Conservation (phyloP, 208 protist genomes). For the Vickermania ingenoplastis region DNA sequence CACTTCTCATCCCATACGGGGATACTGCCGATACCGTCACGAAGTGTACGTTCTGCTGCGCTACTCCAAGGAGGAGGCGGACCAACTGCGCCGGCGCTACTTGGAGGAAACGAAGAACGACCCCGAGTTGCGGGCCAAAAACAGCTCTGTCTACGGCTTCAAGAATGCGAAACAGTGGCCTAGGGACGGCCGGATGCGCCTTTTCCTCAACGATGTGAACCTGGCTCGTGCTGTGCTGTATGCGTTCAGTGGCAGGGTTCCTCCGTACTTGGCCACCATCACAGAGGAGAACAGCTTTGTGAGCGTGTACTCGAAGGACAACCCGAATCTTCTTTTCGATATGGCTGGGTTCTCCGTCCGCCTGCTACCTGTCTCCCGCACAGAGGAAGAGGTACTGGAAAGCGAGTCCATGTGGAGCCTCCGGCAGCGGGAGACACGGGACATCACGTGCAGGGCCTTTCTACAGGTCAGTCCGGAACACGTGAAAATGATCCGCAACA, state of each 20-base stretch:
- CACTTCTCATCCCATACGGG: conserved; percentile 96
- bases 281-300: conserved; percentile 97
- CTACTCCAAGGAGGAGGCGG: conserved; percentile 96
- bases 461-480: conserved; percentile 96
- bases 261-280: conserved; percentile 95
- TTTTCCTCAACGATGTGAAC: conserved; percentile 99
- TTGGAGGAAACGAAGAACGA: conserved; percentile 98
- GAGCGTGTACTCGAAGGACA: conserved; percentile 99
- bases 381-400: conserved; percentile 85
- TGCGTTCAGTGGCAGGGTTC: conserved; percentile 99
- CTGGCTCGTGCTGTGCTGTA: conserved; percentile 99
- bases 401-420: conserved; percentile 99
- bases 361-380: conserved; percentile 87
- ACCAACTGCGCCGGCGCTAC: conserved; percentile 98
- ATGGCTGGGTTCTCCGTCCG: conserved; percentile 99
- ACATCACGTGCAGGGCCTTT: conserved; percentile 98
- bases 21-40: conserved; percentile 98
- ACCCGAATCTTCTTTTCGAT: conserved; percentile 99
- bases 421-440: conserved; percentile 97
- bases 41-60: conserved; percentile 96
- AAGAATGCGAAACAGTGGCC: conserved; percentile 99
- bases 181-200: conserved; percentile 98
- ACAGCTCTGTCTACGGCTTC: conserved; percentile 99
- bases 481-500: conserved; percentile 97
- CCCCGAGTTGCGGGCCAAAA: conserved; percentile 91